These are phyloP conservation scores for Erodium texanum DNA, from an alignment of 441 rosid species.

Conservation along the genomic window DNA sequence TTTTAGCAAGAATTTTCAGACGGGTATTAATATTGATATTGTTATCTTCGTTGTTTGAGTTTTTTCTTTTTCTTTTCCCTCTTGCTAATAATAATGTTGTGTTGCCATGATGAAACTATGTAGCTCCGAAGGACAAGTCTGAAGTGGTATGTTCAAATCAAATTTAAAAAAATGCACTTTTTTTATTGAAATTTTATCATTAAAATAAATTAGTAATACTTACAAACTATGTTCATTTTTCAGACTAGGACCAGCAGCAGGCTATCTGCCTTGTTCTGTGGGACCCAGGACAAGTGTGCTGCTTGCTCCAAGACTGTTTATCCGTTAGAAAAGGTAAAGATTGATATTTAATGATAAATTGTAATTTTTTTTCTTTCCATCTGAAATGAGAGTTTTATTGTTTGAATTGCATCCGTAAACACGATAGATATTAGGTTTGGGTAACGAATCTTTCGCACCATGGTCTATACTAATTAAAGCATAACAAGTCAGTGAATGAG, in stretches of 20 bases:
- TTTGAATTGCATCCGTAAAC: no score
- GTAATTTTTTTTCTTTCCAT: no score
- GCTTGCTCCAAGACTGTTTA: conserved; percentile 82
- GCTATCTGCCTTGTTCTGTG: conserved; percentile 72
- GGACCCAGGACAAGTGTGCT: conserved; percentile 94
- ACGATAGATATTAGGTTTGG: no score
- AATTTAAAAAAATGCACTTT: neutral
- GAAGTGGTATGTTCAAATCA: neutral
- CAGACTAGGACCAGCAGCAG: conserved; percentile 82
- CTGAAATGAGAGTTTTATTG: no score
- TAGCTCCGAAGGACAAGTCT: neutral
- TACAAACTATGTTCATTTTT: conserved; percentile 7
- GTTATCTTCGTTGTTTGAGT: neutral
- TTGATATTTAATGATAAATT: no score
- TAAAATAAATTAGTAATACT: neutral
- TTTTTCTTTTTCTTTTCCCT: neutral
- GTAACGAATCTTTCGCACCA: no score
- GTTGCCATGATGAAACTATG: neutral
- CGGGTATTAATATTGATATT: conserved; percentile 27
- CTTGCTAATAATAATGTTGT: neutral
- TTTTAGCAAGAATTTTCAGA: conserved; percentile 85
- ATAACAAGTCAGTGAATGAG: no score
- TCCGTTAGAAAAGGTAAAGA: conserved; percentile 73
- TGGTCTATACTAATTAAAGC: no score
- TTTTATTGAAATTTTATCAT: neutral